phyloP scores from a whole-genome alignment of 148 eudicot species.

The Selenicereus undatus region DNA sequence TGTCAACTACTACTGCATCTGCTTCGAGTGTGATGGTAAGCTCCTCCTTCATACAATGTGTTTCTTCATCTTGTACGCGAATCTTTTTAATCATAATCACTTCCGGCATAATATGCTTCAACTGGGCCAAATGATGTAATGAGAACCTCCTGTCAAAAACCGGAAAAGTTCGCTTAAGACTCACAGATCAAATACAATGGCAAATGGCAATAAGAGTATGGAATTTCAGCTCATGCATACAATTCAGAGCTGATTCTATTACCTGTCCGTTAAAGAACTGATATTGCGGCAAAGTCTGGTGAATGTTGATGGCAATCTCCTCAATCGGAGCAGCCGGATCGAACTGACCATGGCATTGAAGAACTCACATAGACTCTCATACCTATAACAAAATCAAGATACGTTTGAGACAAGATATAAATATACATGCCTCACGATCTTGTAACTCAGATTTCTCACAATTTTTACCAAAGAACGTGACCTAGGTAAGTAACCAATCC shows the following conservation, averaged over 20 bases:
- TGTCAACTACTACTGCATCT: not conserved
- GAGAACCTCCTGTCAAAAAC: slow-evolving; percentile 63
- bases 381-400: slow-evolving; percentile 30
- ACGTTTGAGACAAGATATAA: not conserved
- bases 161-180: not conserved
- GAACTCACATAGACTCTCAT: slow-evolving; percentile 54
- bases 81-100: slow-evolving; percentile 56
- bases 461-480: not conserved
- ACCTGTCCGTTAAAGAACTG: slow-evolving; percentile 66
- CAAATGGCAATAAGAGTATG: not conserved
- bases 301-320: slow-evolving; percentile 40
- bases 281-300: slow-evolving; percentile 52
- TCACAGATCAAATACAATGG: not conserved
- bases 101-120: slow-evolving; percentile 73
- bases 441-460: not conserved
- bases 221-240: not conserved
- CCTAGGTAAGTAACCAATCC: not conserved
- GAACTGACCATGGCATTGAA: slow-evolving; percentile 66
- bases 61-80: slow-evolving; percentile 56
- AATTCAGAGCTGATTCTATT: not conserved
- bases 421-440: not conserved
- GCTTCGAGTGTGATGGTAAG: slow-evolving; percentile 46
- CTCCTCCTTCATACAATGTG: slow-evolving; percentile 72
- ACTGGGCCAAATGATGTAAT: slow-evolving; percentile 59
- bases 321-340: slow-evolving; percentile 51